phyloP scores from a whole-genome alignment of 768 basidiomycete species.

The Pleurotus salmoneostramineus region DNA sequence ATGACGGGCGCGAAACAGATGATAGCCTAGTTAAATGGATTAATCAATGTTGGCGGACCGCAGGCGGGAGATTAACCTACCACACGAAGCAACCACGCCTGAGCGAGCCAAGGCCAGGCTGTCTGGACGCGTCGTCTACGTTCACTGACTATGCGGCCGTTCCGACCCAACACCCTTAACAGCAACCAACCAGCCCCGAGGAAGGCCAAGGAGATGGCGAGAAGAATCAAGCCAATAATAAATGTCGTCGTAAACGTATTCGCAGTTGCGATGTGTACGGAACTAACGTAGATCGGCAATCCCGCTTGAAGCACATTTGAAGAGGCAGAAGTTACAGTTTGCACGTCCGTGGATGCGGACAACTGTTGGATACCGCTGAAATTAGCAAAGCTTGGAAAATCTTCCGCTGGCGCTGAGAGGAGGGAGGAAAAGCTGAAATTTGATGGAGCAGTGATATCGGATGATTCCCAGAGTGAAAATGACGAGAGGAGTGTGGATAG shows the following conservation, averaged over 20 bases:
- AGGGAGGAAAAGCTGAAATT: background rate
- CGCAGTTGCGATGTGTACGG: slow-evolving; percentile 72
- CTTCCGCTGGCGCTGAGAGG: background rate
- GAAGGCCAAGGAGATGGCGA: slow-evolving; percentile 52
- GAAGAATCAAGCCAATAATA: slow-evolving; percentile 62
- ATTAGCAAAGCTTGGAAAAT: background rate
- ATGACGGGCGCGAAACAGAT: slow-evolving; percentile 64
- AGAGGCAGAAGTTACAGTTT: slow-evolving; percentile 60
- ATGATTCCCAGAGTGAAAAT: background rate
- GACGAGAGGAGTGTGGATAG: background rate
- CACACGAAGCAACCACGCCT: slow-evolving; percentile 62
- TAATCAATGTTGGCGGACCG: no score
- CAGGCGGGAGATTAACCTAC: slow-evolving; percentile 35
- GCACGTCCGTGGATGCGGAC: slow-evolving; percentile 39
- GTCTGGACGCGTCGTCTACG: slow-evolving; percentile 14
- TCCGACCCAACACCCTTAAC: slow-evolving; percentile 24
- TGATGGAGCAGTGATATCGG: background rate
- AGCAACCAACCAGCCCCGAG: slow-evolving; percentile 50
- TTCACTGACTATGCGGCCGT: slow-evolving; percentile 10
- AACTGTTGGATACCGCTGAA: slow-evolving; percentile 9
- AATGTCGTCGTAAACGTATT: slow-evolving; percentile 94
- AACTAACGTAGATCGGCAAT: slow-evolving; percentile 78
- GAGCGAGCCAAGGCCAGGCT: slow-evolving; percentile 41
- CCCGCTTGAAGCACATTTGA: slow-evolving; percentile 74
- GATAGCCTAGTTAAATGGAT: slow-evolving; percentile 40